These are phyloP conservation scores for Nigrospora oryzae DNA, from an alignment of 2,329 filamentous ascomycete species.

Conservation along the genomic window DNA sequence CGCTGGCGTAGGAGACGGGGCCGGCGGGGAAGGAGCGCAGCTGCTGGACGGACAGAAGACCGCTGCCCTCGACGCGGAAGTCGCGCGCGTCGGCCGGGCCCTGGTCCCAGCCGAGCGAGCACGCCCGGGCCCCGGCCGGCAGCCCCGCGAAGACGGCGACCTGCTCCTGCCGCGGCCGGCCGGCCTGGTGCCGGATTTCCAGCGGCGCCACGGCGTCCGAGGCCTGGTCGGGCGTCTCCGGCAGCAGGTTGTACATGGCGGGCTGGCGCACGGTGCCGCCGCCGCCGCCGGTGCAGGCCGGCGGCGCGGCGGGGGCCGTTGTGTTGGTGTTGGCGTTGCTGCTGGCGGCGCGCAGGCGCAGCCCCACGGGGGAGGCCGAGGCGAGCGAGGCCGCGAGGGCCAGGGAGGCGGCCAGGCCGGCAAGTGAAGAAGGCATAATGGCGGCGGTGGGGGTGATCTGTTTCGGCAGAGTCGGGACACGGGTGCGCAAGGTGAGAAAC, in stretches of 20 bases:
- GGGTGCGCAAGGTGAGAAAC: too few species aligned
- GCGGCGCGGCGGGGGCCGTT: background rate
- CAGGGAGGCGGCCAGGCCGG: too few species aligned
- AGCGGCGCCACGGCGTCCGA: slow-evolving; percentile 6
- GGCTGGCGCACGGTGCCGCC: slow-evolving; percentile 8
- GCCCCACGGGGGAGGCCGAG: too few species aligned
- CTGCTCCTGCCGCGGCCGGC: slow-evolving; percentile 18
- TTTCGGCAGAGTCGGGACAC: too few species aligned
- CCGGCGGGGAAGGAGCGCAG: slow-evolving; percentile 14
- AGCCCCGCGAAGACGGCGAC: slow-evolving; percentile 21
- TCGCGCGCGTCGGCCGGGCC: slow-evolving; percentile 26
- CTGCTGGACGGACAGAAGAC: slow-evolving; percentile 11
- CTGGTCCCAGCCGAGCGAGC: slow-evolving; percentile 20
- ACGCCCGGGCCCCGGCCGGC: slow-evolving; percentile 15
- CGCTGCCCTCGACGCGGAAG: slow-evolving; percentile 25
- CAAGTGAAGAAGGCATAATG: too few species aligned
- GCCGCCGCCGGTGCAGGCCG: slow-evolving; percentile 3
- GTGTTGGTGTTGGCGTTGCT: too few species aligned
- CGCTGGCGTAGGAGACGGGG: slow-evolving; percentile 13
- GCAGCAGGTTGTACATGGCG: slow-evolving; percentile 14
- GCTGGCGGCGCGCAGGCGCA: too few species aligned
- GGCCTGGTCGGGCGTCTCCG: slow-evolving; percentile 5
- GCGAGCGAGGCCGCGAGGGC: too few species aligned
- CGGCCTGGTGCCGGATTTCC: slow-evolving; percentile 3
- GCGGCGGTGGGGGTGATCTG: too few species aligned